Evolutionary conservation across 331 rosid genomes (phyloP).

Genomic region (Stylosanthes scabra): DNA sequence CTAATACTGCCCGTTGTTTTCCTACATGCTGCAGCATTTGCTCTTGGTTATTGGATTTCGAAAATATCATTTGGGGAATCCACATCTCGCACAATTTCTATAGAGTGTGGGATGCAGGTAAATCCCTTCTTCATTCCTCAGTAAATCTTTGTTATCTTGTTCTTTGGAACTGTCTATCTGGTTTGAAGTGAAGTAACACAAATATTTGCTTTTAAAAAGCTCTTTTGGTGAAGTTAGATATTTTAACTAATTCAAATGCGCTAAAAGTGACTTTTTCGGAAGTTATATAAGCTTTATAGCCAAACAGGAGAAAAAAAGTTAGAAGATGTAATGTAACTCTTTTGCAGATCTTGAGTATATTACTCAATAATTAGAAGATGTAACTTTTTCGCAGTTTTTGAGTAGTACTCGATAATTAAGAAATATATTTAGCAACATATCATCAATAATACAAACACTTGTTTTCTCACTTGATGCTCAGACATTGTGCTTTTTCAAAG

Average conservation of each 20-base stretch:
- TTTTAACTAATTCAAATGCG: too few species aligned
- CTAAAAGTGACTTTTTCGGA: too few species aligned
- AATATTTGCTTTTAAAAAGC: too few species aligned
- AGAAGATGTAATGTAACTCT: too few species aligned
- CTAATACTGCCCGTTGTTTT: slow-evolving; percentile 77
- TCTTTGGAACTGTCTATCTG: slow-evolving; percentile 4
- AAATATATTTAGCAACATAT: too few species aligned
- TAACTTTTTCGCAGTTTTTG: too few species aligned
- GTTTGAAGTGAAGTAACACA: neutral
- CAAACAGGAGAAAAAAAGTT: too few species aligned
- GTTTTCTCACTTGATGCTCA: slow-evolving; percentile 10
- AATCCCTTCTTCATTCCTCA: slow-evolving; percentile 17
- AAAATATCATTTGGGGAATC: slow-evolving; percentile 91
- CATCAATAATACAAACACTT: neutral
- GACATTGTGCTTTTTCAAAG: neutral
- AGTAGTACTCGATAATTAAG: too few species aligned
- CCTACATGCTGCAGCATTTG: slow-evolving; percentile 90
- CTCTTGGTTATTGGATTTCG: slow-evolving; percentile 87
- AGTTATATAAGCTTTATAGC: too few species aligned
- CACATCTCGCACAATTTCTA: slow-evolving; percentile 94
- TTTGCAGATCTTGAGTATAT: too few species aligned
- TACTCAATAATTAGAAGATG: too few species aligned
- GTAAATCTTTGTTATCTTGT: slow-evolving; percentile 19
- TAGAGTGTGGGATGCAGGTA: slow-evolving; percentile 99
- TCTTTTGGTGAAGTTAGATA: too few species aligned